phyloP scores from a whole-genome alignment of 2,329 filamentous ascomycete species.

The Colletotrichum magnum region DNA sequence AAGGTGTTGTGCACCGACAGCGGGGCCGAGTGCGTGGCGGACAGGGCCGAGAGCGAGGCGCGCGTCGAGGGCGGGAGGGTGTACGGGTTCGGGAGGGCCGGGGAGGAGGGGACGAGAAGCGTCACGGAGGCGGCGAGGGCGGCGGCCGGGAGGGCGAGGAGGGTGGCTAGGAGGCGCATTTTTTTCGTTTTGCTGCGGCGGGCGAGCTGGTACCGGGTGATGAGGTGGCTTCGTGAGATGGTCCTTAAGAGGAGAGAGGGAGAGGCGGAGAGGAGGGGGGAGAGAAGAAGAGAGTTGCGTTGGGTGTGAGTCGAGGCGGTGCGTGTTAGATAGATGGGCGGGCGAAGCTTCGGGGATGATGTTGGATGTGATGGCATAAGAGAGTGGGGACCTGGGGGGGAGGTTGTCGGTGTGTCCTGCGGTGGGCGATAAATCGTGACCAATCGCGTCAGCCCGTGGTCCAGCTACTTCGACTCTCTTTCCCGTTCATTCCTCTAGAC shows the following conservation, averaged over 20 bases:
- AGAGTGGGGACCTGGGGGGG: not conserved
- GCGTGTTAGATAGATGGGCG: not conserved
- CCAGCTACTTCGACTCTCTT: constrained; percentile 16
- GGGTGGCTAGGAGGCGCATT: constrained; percentile 54
- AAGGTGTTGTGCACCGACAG: constrained; percentile 80
- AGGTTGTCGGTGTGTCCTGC: not conserved
- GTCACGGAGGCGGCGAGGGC: constrained; percentile 57
- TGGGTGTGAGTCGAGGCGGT: not conserved
- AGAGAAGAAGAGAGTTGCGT: not conserved
- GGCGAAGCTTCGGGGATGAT: constrained; percentile 15
- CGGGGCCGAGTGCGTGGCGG: constrained; percentile 65
- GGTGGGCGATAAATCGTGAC: constrained; percentile 11
- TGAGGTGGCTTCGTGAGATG: no score
- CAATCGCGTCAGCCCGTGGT: constrained; percentile 31
- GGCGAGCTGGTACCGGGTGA: not conserved
- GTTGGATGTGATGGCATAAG: not conserved
- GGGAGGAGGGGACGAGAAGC: constrained; percentile 58
- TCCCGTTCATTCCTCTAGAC: no score
- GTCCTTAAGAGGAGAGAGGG: not conserved
- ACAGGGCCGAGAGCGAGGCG: constrained; percentile 68
- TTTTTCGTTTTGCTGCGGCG: constrained; percentile 36
- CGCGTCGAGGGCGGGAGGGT: constrained; percentile 76
- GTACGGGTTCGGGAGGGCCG: constrained; percentile 61
- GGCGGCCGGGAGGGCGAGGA: constrained; percentile 53
- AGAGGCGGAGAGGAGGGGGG: constrained; percentile 9